Evolutionary conservation across 1,284 basidiomycete species (phyloP).

Genomic region (Kalmanozyma brasiliensis): DNA sequence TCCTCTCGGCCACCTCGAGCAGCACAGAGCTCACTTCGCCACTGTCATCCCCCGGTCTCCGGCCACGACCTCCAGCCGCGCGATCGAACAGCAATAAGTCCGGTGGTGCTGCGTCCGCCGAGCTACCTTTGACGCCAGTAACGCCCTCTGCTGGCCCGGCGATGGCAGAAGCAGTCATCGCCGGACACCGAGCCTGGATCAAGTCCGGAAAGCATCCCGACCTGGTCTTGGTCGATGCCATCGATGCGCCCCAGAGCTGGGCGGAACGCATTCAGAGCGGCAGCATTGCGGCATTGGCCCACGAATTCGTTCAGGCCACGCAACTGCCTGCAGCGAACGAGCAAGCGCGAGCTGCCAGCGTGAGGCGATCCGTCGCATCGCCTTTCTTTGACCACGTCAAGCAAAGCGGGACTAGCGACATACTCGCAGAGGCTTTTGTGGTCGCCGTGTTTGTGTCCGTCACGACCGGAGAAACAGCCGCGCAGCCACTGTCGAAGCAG

Average conservation of each 20-base stretch:
- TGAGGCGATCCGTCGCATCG: constrained; percentile 17
- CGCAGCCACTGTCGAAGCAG: background rate
- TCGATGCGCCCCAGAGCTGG: constrained; percentile 50
- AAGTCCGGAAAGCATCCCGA: constrained; percentile 50
- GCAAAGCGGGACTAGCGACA: background rate
- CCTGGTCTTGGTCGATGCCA: constrained; percentile 38
- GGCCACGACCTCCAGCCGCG: constrained; percentile 23
- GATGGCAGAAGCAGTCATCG: background rate
- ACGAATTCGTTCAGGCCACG: constrained; percentile 63
- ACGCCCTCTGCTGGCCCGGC: background rate
- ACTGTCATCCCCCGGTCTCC: constrained; percentile 19
- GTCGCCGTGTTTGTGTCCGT: constrained; percentile 17
- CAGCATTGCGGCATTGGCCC: constrained; percentile 53
- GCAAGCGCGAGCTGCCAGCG: background rate
- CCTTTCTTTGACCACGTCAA: constrained; percentile 5
- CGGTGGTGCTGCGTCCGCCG: background rate
- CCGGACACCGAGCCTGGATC: constrained; percentile 43
- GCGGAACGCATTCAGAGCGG: constrained; percentile 53
- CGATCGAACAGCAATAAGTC: constrained; percentile 27
- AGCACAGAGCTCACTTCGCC: constrained; percentile 36
- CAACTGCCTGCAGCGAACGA: constrained; percentile 35
- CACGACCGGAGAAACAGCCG: constrained; percentile 1
- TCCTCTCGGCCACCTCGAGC: constrained; percentile 55
- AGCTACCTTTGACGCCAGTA: constrained; percentile 9
- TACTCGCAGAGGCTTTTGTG: constrained; percentile 17